phyloP scores from a whole-genome alignment of 192 early-diverging fungal species.

The Coemansia reversa region DNA sequence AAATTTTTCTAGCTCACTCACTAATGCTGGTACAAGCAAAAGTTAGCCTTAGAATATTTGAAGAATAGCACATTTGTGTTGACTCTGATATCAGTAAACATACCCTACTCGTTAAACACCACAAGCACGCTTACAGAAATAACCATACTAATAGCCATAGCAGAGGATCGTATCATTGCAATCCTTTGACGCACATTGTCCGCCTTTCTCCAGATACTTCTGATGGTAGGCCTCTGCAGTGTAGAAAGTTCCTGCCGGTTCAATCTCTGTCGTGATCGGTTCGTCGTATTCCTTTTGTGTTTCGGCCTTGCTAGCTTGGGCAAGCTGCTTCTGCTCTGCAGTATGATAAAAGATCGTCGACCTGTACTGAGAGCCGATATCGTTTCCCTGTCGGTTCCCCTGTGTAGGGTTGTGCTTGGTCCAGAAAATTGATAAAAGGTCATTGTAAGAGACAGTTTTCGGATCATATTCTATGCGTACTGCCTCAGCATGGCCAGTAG shows the following conservation, averaged over 20 bases:
- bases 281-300: conserved; percentile 61
- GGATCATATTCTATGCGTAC: conserved; percentile 77
- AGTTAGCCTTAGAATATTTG: too few species aligned
- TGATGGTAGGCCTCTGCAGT: conserved; percentile 85
- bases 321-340: conserved; percentile 68
- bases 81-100: too few species aligned
- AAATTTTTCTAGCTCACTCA: too few species aligned
- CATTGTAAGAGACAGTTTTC: conserved; percentile 66
- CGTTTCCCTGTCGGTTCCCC: conserved; percentile 78
- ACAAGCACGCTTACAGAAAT: too few species aligned
- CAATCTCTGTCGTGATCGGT: conserved; percentile 69
- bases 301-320: conserved; percentile 69
- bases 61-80: too few species aligned
- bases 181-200: conserved; percentile 55
- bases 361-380: conserved; percentile 85
- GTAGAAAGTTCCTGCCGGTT: conserved; percentile 68
- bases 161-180: conserved; percentile 51
- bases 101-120: too few species aligned
- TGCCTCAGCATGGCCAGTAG: conserved; percentile 81
- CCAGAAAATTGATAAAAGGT: conserved; percentile 81
- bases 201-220: conserved; percentile 65
- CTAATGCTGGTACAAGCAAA: too few species aligned
- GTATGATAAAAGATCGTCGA: conserved; percentile 84
- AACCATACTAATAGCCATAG: conserved; percentile 27
- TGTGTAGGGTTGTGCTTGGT: conserved; percentile 86